Evolutionary conservation across 1,139 yeast species (phyloP).

Genomic region (Nakaseomyces bracarensis): DNA sequence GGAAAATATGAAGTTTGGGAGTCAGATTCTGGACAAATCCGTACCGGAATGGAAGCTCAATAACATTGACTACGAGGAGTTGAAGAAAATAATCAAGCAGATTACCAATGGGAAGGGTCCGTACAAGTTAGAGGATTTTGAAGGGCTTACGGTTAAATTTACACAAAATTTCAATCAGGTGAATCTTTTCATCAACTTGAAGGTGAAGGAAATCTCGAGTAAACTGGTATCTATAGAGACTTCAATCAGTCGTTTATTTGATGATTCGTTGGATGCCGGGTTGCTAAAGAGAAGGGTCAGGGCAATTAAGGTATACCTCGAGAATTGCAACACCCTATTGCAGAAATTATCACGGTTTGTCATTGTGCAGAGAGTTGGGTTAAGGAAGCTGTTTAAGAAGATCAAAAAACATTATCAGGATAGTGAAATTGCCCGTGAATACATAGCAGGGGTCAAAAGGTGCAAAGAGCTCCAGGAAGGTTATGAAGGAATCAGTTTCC

Average conservation of each 20-base stretch:
- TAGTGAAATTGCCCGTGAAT: constrained; percentile 26
- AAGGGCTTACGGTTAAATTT: constrained; percentile 28
- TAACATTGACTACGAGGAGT: constrained; percentile 72
- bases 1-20: constrained; percentile 73
- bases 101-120: constrained; percentile 28
- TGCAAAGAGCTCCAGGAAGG: constrained; percentile 31
- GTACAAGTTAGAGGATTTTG: constrained; percentile 12
- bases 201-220: constrained; percentile 27
- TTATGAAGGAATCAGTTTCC: constrained; percentile 45
- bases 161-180: constrained; percentile 32
- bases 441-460: constrained; percentile 32
- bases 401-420: constrained; percentile 52
- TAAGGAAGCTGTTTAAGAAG: constrained; percentile 73
- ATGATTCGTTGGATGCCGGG: neutral
- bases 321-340: constrained; percentile 37
- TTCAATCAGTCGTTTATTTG: constrained; percentile 11
- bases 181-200: constrained; percentile 25
- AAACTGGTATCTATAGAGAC: constrained; percentile 26
- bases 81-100: constrained; percentile 52
- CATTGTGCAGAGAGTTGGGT: constrained; percentile 72
- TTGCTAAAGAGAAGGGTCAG: constrained; percentile 13
- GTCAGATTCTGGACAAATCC: constrained; percentile 62
- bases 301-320: constrained; percentile 17
- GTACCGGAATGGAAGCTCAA: constrained; percentile 84
- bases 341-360: constrained; percentile 69